These are phyloP conservation scores for Zygosaccharomyces pseudobailii DNA, from an alignment of 1,139 yeast genomes.

Conservation along the genomic window DNA sequence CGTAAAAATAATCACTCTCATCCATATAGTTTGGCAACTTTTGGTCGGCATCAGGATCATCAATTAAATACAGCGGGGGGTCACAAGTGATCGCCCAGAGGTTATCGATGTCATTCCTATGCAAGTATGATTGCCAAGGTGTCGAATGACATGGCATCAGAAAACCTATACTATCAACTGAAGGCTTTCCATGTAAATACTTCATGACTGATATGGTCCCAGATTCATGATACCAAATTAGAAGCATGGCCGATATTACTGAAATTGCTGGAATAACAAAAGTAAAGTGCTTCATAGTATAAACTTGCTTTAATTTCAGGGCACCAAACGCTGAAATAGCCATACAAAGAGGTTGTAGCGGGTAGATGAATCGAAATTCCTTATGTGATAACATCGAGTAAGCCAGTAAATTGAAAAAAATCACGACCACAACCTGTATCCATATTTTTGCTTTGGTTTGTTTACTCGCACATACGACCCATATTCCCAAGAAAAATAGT, in stretches of 20 bases:
- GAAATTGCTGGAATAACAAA: constrained; percentile 28
- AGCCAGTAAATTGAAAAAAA: constrained; percentile 42
- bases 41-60: constrained; percentile 27
- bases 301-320: constrained; percentile 4
- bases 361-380: constrained; percentile 87
- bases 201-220: constrained; percentile 74
- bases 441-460: neutral
- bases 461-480: constrained; percentile 2
- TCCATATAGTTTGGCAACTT: constrained; percentile 55
- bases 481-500: constrained; percentile 44
- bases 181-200: constrained; percentile 43
- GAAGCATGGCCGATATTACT: constrained; percentile 37
- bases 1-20: constrained; percentile 81
- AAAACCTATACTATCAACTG: constrained; percentile 59
- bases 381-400: constrained; percentile 76
- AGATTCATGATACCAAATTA: constrained; percentile 57
- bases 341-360: constrained; percentile 71
- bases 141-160: constrained; percentile 96
- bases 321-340: constrained; percentile 38
- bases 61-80: constrained; percentile 60
- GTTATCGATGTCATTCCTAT: constrained; percentile 45
- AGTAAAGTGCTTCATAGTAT: constrained; percentile 3
- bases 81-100: constrained; percentile 86
- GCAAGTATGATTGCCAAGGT: constrained; percentile 88
- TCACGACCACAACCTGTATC: constrained; percentile 27